Evolutionary conservation across 2,329 filamentous ascomycete genomes (phyloP), one percentile per base, ranked within the genome.

Genomic region (Dactylellina leptospora): DNA sequence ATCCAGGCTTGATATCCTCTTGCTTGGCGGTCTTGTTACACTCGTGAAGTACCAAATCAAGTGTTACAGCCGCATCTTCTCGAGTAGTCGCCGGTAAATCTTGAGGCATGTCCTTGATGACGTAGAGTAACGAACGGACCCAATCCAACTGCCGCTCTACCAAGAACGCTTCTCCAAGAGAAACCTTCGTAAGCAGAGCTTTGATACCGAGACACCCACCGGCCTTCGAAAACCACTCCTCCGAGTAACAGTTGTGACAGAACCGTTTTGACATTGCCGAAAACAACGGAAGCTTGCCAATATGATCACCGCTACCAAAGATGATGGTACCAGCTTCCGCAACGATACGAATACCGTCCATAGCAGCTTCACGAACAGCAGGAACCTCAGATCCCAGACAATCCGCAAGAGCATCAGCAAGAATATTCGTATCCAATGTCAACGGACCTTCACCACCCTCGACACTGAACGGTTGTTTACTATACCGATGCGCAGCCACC

Each of bases 181-280:
- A 88, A 61, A 97, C 83, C 75, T 93, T 89, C 1, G 91, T 93
- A 28, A 93, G 88, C 66, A 99, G 82, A 63, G 96, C 88, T 77
- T 91, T 89, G 77, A 99, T 97, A 61, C 96, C 96, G 18, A 93
- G 82, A 59, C 90, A 93, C 38, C 95, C 95, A 51, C 93, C 95
- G 36, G 92, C 90, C 81, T 99, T 99, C 56, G 93, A 93, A 78
- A 96, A 99, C 95, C 96, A 99, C 77, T 99, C 95, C 79, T 99
- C 93, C 77, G 95, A 92, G 77, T 97, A 93, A 79, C 95, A 99
- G 75, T 91, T 92, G 79, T 99, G 95, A 76, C 91, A 95, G 79
- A 97, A 96, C 0, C 88, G 88, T 71, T 87, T 90, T 38, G 90
- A 89, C 4, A 99, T 83, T 77, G 93, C 88, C 68, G 85, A 85